Conservation (phyloP, 768 basidiomycete species). For the Kwoniella sp. region DNA sequence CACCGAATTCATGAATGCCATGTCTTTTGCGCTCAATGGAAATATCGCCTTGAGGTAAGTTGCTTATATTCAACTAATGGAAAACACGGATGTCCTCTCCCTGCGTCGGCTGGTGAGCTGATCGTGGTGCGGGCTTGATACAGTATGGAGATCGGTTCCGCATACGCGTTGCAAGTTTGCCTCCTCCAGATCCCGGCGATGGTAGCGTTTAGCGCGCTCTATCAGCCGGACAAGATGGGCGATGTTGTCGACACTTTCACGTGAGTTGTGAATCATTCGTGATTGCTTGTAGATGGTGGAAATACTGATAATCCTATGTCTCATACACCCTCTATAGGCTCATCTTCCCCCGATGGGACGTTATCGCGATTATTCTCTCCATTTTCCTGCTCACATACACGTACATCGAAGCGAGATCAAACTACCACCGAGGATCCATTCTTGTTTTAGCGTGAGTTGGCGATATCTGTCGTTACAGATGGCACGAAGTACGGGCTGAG, state of each 20-base stretch:
- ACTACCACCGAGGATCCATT: slow-evolving; percentile 96
- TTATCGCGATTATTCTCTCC: slow-evolving; percentile 87
- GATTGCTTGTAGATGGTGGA: neutral
- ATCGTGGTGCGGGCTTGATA: neutral
- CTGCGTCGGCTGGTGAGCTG: too few species aligned
- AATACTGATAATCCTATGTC: neutral
- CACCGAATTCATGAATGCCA: slow-evolving; percentile 99
- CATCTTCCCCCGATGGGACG: slow-evolving; percentile 98
- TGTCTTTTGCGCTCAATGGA: slow-evolving; percentile 93
- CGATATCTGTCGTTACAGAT: neutral
- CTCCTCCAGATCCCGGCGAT: slow-evolving; percentile 96
- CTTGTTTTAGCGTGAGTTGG: slow-evolving; percentile 84
- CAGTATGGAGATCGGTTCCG: slow-evolving; percentile 99
- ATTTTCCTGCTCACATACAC: slow-evolving; percentile 99
- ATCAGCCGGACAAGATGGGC: slow-evolving; percentile 81
- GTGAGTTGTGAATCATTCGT: slow-evolving; percentile 67
- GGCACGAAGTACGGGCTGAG: neutral
- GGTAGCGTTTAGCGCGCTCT: slow-evolving; percentile 98
- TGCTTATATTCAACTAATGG: too few species aligned
- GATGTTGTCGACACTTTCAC: slow-evolving; percentile 88
- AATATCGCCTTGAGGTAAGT: slow-evolving; percentile 92
- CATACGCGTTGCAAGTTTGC: slow-evolving; percentile 97
- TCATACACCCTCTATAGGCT: slow-evolving; percentile 70
- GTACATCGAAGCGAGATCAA: slow-evolving; percentile 97
- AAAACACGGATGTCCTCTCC: too few species aligned